phyloP scores from a whole-genome alignment of 2,329 filamentous ascomycete species.

The Kalmusia sp. region DNA sequence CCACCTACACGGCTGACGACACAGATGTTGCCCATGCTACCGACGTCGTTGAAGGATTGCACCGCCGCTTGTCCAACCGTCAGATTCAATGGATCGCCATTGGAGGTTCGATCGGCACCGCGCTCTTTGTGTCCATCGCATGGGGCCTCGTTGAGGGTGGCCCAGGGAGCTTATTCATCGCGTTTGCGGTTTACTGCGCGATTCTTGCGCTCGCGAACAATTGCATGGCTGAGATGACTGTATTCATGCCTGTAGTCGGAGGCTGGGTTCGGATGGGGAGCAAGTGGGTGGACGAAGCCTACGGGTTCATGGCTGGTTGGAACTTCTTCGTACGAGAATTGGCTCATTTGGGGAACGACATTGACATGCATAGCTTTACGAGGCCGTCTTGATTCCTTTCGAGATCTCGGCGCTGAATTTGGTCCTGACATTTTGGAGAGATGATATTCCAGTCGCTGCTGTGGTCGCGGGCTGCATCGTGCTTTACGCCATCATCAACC shows the following conservation, averaged over 20 bases:
- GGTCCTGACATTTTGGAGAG: conserved; percentile 25
- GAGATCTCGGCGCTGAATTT: conserved; percentile 49
- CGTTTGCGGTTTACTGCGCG: conserved; percentile 60
- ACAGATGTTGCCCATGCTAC: neutral
- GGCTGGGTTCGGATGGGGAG: conserved; percentile 67
- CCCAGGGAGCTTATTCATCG: conserved; percentile 61
- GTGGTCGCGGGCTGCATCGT: conserved; percentile 42
- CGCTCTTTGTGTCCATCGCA: conserved; percentile 66
- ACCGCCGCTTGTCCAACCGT: conserved; percentile 21
- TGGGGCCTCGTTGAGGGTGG: conserved; percentile 55
- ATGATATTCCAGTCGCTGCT: conserved; percentile 45
- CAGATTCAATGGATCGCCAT: conserved; percentile 40
- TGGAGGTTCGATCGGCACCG: conserved; percentile 34
- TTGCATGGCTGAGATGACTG: conserved; percentile 66
- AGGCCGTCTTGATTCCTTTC: conserved; percentile 53
- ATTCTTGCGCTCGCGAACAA: conserved; percentile 67
- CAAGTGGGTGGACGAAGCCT: conserved; percentile 67
- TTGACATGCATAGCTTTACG: conserved; percentile 38
- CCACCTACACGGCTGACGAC: neutral
- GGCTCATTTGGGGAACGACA: conserved; percentile 17
- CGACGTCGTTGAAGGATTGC: conserved; percentile 9
- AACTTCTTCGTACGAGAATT: conserved; percentile 49
- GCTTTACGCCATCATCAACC: conserved; percentile 41
- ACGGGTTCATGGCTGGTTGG: conserved; percentile 62
- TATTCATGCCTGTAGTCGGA: conserved; percentile 65